Base-by-base conservation (phyloP, 2,329 filamentous ascomycete species). In the Aspergillaceae sp. region DNA sequence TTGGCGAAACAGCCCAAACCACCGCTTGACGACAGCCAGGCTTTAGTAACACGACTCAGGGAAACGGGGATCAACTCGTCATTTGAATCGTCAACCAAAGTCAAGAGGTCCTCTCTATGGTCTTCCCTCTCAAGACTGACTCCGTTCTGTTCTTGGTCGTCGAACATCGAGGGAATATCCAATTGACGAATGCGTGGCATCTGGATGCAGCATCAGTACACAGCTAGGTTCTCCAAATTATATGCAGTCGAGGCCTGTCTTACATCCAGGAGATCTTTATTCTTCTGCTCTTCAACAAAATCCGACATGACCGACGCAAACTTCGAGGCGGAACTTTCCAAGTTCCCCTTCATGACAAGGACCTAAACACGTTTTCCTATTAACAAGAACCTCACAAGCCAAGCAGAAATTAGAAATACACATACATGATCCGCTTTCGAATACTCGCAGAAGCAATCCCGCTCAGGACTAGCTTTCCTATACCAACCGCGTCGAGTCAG, bases 261-360 rank as follows among this genome's bases (percentile, higher is more conserved):
- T 51, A 65, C 62, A 50, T 65, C 61, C n/a, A 65, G 44, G 7
- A 63, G 42, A 40, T 65, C 59, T 46, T 63, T 63, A 38, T 55
- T 52, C 32, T 52, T 58, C 36, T 65, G 56, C 4, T 54, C 51
- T 4, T 64, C 60, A 30, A 65, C 57, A 37, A 60, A 58, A 29
- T 47, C 42, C 4, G 54, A 50, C 10, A 62, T 41, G 5, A 53
- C 28, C 1, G 29, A 40, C 1, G 53, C 53, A 29, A 61, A 35
- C 7, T 47, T 45, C 1, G 47, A 27, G 4, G 41, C 38, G 5
- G 46, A 42, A 5, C 44, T 44, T 7, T 55, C 51, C 1, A 52
- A n/a, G 19, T 51, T 48, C 28, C 53, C 51, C n/a, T 60, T 54
- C 29, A 63, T 35, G 4, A 55, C 51, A 43, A 65, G 55, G 5